These are phyloP conservation scores for Diophrys sp. DNA, from an alignment of 73 alveolate species.

Conservation along the genomic window DNA sequence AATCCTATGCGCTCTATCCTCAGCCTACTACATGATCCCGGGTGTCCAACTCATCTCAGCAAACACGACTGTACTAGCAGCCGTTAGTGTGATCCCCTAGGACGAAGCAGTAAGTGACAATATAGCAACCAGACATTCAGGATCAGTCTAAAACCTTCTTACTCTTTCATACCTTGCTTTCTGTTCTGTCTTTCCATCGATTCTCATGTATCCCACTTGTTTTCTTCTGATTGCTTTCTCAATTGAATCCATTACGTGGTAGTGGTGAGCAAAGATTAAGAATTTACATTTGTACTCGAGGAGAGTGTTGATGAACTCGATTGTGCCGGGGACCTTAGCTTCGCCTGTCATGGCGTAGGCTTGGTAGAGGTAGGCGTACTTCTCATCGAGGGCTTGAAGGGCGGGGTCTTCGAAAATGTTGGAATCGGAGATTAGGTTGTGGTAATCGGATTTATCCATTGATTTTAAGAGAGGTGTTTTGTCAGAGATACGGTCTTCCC, in stretches of 20 bases:
- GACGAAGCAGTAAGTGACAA: slow-evolving; percentile 88
- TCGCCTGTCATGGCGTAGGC: slow-evolving; percentile 78
- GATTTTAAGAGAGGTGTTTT: not conserved
- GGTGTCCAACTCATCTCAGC: slow-evolving; percentile 95
- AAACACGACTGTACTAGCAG: no score
- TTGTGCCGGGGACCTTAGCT: slow-evolving; percentile 68
- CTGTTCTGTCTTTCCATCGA: slow-evolving; percentile 79
- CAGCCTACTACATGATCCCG: slow-evolving; percentile 93
- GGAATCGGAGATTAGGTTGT: not conserved
- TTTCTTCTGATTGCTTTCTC: slow-evolving; percentile 62
- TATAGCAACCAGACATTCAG: slow-evolving; percentile 70
- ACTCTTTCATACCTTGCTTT: slow-evolving; percentile 57
- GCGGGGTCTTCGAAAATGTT: not conserved
- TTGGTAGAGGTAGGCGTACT: slow-evolving; percentile 24
- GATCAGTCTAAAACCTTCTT: slow-evolving; percentile 66
- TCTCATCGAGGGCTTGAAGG: slow-evolving; percentile 12
- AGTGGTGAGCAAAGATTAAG: slow-evolving; percentile 92
- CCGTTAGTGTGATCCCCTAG: slow-evolving; percentile 87
- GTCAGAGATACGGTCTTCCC: slow-evolving; percentile 5
- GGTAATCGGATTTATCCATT: slow-evolving; percentile 5
- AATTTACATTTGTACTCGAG: slow-evolving; percentile 63
- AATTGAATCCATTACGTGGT: slow-evolving; percentile 75
- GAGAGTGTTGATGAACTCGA: slow-evolving; percentile 69
- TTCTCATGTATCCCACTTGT: slow-evolving; percentile 80
- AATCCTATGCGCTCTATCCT: slow-evolving; percentile 97